Conservation (phyloP, 768 basidiomycete species). For the Rhizopogon vinicolor region DNA sequence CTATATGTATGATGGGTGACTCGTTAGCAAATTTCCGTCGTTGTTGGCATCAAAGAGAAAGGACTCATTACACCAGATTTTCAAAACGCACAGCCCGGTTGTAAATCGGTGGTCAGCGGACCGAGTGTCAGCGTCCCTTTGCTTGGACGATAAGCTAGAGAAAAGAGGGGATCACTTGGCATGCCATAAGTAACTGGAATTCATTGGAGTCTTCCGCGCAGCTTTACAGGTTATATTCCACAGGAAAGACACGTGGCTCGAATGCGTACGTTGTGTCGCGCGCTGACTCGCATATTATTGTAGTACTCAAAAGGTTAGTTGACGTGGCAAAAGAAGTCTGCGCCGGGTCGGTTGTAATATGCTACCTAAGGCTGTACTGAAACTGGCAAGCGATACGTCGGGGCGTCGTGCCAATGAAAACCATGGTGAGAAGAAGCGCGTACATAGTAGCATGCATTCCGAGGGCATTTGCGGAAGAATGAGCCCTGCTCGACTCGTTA, state of each 20-base stretch:
- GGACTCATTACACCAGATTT: background rate
- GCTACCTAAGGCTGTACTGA: background rate
- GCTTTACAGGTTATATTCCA: no score
- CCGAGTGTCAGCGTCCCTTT: background rate
- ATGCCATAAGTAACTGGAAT: no score
- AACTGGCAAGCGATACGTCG: background rate
- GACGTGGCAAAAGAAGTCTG: background rate
- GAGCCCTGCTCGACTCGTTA: background rate
- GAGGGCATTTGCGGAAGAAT: background rate
- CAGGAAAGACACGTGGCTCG: background rate
- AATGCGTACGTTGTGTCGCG: background rate
- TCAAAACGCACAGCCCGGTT: background rate
- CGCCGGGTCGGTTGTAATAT: background rate
- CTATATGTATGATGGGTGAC: background rate
- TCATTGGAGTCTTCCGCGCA: no score
- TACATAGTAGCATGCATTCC: background rate
- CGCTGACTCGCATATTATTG: background rate
- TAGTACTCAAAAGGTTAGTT: background rate
- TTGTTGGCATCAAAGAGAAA: background rate
- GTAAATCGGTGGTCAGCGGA: background rate
- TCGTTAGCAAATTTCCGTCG: background rate
- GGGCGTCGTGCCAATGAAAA: no score
- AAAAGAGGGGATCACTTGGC: no score
- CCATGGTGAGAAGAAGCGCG: no score
- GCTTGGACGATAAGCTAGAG: no score